Conservation (phyloP, 352 stramenopile species). For the Elongisporangium senticosum region DNA sequence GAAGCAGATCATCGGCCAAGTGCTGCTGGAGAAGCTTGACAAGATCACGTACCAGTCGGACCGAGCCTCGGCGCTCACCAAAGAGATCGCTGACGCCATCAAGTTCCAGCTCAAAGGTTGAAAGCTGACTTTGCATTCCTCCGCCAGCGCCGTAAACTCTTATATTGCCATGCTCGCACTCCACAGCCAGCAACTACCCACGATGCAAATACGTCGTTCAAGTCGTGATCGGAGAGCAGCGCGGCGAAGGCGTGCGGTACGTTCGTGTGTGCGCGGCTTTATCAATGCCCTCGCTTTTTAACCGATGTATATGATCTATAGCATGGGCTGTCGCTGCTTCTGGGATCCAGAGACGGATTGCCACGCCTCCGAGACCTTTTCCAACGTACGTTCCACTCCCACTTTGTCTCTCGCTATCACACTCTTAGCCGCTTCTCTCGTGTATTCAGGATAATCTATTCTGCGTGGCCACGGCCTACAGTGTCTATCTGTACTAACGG, state of each 20-base stretch:
- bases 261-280: not conserved
- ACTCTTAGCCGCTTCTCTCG: not conserved
- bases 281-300: not conserved
- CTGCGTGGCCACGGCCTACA: slow-evolving; percentile 86
- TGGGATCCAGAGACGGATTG: slow-evolving; percentile 88
- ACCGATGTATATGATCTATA: slow-evolving; percentile 9
- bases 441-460: slow-evolving; percentile 80
- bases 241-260: slow-evolving; percentile 78
- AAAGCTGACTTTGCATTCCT: not conserved
- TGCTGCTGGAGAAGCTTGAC: slow-evolving; percentile 67
- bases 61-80: slow-evolving; percentile 65
- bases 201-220: slow-evolving; percentile 91
- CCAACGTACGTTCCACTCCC: slow-evolving; percentile 48
- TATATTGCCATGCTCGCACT: not conserved
- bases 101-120: slow-evolving; percentile 81
- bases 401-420: not conserved
- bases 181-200: slow-evolving; percentile 54
- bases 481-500: slow-evolving; percentile 82
- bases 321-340: slow-evolving; percentile 88
- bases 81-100: slow-evolving; percentile 82
- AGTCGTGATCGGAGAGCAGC: slow-evolving; percentile 87
- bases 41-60: slow-evolving; percentile 67
- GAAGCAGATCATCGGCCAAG: slow-evolving; percentile 65
- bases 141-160: not conserved
- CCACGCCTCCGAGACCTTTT: slow-evolving; percentile 87